Percentiles rank a stretch among this genome's conserved stretches.
These are phyloP conservation scores for Cladosporium sp. DNA, from an alignment of 2,329 filamentous ascomycete genomes.

Conservation along the genomic window DNA sequence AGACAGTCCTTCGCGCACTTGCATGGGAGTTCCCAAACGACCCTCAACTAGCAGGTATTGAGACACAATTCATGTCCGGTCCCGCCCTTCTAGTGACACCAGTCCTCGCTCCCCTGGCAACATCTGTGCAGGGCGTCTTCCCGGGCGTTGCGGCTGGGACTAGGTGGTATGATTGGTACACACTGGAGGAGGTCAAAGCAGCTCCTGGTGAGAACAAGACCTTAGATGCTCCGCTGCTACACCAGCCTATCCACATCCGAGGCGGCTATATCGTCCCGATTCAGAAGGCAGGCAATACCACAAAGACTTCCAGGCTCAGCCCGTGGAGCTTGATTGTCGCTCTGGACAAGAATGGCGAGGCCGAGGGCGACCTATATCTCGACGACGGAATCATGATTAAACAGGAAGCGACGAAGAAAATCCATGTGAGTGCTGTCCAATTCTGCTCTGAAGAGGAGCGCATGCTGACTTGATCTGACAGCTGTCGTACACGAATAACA, in stretches of 20 bases:
- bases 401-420: slow-evolving; percentile 24
- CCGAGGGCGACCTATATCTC: slow-evolving; percentile 21
- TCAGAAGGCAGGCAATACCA: slow-evolving; percentile 24
- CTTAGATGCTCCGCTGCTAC: slow-evolving; percentile 21
- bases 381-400: slow-evolving; percentile 25
- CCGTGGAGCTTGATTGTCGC: slow-evolving; percentile 25
- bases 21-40: slow-evolving; percentile 28
- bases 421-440: slow-evolving; percentile 14
- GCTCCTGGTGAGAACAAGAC: slow-evolving; percentile 24
- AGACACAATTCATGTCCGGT: slow-evolving; percentile 28
- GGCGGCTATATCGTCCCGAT: slow-evolving; percentile 24
- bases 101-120: slow-evolving; percentile 22
- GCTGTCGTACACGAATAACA: slow-evolving; percentile 21
- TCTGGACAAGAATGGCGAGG: slow-evolving; percentile 21
- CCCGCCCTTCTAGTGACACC: slow-evolving; percentile 24
- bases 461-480: background rate
- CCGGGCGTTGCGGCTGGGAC: slow-evolving; percentile 23
- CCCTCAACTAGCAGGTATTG: slow-evolving; percentile 20
- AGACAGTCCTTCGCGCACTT: slow-evolving; percentile 24
- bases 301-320: slow-evolving; percentile 16
- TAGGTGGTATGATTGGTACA: slow-evolving; percentile 28
- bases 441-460: background rate
- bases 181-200: slow-evolving; percentile 18
- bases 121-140: slow-evolving; percentile 24
- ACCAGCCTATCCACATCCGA: slow-evolving; percentile 21